These are phyloP conservation scores for Citrus medica DNA, from an alignment of 345 rosid genomes.

Conservation along the genomic window DNA sequence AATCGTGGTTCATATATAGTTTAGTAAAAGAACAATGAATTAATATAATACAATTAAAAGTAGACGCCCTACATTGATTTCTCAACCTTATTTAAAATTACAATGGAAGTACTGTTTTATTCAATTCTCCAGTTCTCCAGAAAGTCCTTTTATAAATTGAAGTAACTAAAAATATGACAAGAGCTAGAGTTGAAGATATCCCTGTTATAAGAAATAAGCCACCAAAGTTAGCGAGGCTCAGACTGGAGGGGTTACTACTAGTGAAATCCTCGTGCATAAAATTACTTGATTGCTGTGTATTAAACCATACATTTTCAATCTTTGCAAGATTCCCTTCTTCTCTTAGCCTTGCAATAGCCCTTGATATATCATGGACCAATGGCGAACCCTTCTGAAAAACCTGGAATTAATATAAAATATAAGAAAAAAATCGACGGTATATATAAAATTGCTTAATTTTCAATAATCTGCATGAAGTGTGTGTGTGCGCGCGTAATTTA, in stretches of 20 bases:
- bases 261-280: not conserved
- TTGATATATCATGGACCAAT: not conserved
- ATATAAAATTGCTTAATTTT: too few relatives aligned
- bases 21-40: too few relatives aligned
- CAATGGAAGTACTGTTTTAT: not conserved
- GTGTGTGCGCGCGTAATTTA: not conserved
- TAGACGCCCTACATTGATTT: not conserved
- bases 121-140: not conserved
- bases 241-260: not conserved
- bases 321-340: not conserved
- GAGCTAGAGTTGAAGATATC: conserved; percentile 17
- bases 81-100: not conserved
- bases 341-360: not conserved
- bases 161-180: conserved; percentile 3
- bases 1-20: too few relatives aligned
- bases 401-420: not conserved
- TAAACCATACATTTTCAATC: not conserved
- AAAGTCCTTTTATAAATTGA: not conserved
- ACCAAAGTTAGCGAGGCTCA: conserved; percentile 11
- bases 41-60: not conserved
- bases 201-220: conserved; percentile 37
- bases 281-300: not conserved
- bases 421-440: too few relatives aligned
- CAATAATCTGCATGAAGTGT: too few relatives aligned
- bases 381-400: conserved; percentile 2